phyloP scores from a whole-genome alignment of 805 yeast genomes.

The Myxozyma melibiosi region DNA sequence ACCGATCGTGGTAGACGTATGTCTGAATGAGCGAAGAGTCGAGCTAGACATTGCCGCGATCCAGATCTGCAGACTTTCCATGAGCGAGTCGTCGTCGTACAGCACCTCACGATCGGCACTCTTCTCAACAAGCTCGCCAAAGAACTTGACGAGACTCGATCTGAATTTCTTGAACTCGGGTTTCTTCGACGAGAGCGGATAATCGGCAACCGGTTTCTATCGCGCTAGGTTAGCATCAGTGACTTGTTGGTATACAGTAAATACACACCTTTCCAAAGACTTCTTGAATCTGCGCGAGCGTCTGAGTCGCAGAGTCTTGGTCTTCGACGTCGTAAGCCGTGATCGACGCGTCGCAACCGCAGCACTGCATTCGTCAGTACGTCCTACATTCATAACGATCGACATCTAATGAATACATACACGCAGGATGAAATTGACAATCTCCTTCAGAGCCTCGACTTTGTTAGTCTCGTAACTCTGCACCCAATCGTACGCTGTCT shows the following conservation, averaged over 20 bases:
- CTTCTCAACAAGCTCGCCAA: conserved; percentile 52
- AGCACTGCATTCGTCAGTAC: too few relatives aligned
- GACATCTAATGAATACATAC: conserved; percentile 10
- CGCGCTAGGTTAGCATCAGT: not conserved
- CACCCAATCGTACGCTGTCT: conserved; percentile 60
- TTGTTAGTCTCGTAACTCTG: conserved; percentile 52
- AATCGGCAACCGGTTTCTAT: conserved; percentile 61
- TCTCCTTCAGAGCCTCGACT: conserved; percentile 56
- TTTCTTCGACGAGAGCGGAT: conserved; percentile 61
- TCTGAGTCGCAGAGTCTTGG: conserved; percentile 68
- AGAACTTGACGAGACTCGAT: conserved; percentile 57
- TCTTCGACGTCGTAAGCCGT: conserved; percentile 75
- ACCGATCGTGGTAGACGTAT: conserved; percentile 61
- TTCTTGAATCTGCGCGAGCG: conserved; percentile 71
- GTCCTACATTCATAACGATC: not conserved
- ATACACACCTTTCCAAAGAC: conserved; percentile 35
- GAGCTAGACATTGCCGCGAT: conserved; percentile 70
- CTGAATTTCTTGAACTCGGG: conserved; percentile 53
- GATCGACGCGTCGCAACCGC: conserved; percentile 27
- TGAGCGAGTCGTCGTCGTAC: conserved; percentile 48
- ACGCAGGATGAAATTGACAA: conserved; percentile 69
- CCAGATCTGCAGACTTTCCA: conserved; percentile 71
- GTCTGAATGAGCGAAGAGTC: conserved; percentile 69
- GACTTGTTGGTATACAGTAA: not conserved
- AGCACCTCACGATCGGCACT: conserved; percentile 66